Base-by-base conservation (phyloP, 1,284 basidiomycete genomes). In the Cryptococcus hybrid region DNA sequence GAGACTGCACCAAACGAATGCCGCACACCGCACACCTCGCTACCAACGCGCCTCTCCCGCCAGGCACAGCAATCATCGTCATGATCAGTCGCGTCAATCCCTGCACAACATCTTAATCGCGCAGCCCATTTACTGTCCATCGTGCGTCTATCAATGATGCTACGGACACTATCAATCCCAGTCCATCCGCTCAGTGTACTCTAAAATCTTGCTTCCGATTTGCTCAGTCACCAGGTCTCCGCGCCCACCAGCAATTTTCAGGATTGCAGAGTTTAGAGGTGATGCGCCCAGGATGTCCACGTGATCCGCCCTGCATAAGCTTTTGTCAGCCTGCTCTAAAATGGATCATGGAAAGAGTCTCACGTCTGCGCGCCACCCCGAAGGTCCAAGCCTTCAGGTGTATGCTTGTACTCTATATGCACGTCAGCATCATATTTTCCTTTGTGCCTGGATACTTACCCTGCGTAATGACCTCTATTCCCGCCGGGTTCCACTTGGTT, bases 211-310 rank as follows among this genome's bases (percentile, higher is more conserved):
- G 1, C 90, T 93, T 54, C 91, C 87, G 65, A 87, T 87, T 55
- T 79, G 81, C 59, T 94, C 87, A 64, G 84, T 74, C 7, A 81
- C 68, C 39, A 76, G 62, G 55, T 77, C 70, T 0, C 74, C 74
- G 47, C 70, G 57, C 3, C 78, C 78, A 6, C 74, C 71, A 8
- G 73, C 76, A 54, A 92, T 82, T 73, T 92, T 88, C 34, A 98
- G 78, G 48, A 99, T 85, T n/a, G 95, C 86, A 71, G 93, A 88
- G 73, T 97, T 99, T 55, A 98, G 74, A 7, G 85, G 83, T 0
- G 86, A 88, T 18, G 90, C 88, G 3, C 96, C 95, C 15, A 99
- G 83, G 58, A 99, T 88, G 77, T 99, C 95, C 39, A 99, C 88
- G 69, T 98, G 93, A 72, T 93, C 91, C 50, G 87, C 72, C 9